These are phyloP conservation scores for Candida alai DNA, from an alignment of 805 yeast genomes.

Conservation along the genomic window DNA sequence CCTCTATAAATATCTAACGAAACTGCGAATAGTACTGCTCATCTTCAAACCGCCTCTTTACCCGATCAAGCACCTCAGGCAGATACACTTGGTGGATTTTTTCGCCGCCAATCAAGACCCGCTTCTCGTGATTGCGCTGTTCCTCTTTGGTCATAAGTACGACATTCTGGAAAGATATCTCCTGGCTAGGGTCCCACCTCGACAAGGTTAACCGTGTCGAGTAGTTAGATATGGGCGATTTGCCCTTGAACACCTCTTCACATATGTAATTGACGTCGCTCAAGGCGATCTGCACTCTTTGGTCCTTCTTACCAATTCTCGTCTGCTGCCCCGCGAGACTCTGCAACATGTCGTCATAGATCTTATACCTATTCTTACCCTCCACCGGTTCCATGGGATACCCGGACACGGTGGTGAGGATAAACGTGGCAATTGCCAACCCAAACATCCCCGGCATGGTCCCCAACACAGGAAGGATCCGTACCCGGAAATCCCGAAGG, in stretches of 20 bases:
- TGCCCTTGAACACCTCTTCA: constrained; percentile 92
- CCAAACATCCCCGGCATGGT: constrained; percentile 98
- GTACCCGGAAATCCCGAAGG: constrained; percentile 82
- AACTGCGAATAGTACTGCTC: constrained; percentile 69
- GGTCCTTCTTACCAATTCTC: constrained; percentile 68
- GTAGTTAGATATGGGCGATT: constrained; percentile 80
- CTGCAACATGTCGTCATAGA: constrained; percentile 80
- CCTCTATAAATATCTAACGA: too few relatives aligned
- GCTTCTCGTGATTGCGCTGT: constrained; percentile 72
- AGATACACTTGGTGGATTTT: constrained; percentile 60
- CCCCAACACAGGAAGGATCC: constrained; percentile 93
- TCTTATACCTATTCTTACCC: constrained; percentile 81
- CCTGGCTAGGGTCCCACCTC: constrained; percentile 74
- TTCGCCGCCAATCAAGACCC: constrained; percentile 69
- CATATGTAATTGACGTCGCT: constrained; percentile 76
- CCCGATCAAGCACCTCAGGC: constrained; percentile 51
- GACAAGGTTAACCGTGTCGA: constrained; percentile 78
- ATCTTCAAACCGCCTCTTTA: constrained; percentile 64
- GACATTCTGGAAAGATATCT: constrained; percentile 68
- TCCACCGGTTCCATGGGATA: constrained; percentile 90
- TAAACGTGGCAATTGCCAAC: constrained; percentile 78
- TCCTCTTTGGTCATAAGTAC: constrained; percentile 89
- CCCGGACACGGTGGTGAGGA: constrained; percentile 75
- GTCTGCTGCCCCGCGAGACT: constrained; percentile 84
- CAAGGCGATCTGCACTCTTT: constrained; percentile 68